A percentile compares a stretch with the other conserved stretches of the same genome.
phyloP scores from a whole-genome alignment of 371 early-diverging fungal genomes.

The Gilbertella persicaria region DNA sequence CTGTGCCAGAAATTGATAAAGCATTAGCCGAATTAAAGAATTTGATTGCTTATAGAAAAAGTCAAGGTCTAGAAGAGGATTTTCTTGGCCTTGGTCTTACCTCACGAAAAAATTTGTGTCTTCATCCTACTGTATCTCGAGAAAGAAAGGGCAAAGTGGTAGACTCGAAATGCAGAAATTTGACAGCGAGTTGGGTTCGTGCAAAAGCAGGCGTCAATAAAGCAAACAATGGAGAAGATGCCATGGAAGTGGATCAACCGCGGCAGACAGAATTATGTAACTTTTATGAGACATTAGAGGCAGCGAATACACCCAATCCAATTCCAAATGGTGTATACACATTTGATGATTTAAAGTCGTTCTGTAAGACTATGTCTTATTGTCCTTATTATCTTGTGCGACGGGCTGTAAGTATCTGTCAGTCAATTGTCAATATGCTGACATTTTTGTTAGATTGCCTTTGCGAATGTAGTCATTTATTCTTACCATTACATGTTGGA shows the following conservation, averaged over 20 bases:
- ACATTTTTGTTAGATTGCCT: slow-evolving; percentile 60
- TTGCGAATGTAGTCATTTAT: slow-evolving; percentile 98
- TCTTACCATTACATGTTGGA: slow-evolving; percentile 99
- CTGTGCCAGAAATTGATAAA: slow-evolving; percentile 99
- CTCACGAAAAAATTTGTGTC: slow-evolving; percentile 94
- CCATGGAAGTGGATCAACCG: slow-evolving; percentile 37
- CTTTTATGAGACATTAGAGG: slow-evolving; percentile 82
- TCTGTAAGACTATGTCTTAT: slow-evolving; percentile 69
- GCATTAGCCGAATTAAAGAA: slow-evolving; percentile 96
- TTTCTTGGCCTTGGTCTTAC: slow-evolving; percentile 97
- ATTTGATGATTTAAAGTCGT: slow-evolving; percentile 89
- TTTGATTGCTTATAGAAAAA: slow-evolving; percentile 82
- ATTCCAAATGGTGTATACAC: slow-evolving; percentile 96
- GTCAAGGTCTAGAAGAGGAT: slow-evolving; percentile 68
- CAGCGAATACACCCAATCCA: slow-evolving; percentile 65
- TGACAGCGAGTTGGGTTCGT: slow-evolving; percentile 96
- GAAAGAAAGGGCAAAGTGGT: slow-evolving; percentile 87
- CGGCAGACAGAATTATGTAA: slow-evolving; percentile 68
- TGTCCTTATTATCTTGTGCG: slow-evolving; percentile 98
- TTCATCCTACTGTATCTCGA: slow-evolving; percentile 85
- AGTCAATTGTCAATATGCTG: background rate
- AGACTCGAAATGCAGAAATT: slow-evolving; percentile 88
- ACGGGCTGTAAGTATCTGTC: slow-evolving; percentile 63
- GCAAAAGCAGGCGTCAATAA: slow-evolving; percentile 59
- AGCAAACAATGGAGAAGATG: slow-evolving; percentile 26